Evolutionary conservation across 169 alveolate genomes (phyloP).

Genomic region (Theileria sp.): DNA sequence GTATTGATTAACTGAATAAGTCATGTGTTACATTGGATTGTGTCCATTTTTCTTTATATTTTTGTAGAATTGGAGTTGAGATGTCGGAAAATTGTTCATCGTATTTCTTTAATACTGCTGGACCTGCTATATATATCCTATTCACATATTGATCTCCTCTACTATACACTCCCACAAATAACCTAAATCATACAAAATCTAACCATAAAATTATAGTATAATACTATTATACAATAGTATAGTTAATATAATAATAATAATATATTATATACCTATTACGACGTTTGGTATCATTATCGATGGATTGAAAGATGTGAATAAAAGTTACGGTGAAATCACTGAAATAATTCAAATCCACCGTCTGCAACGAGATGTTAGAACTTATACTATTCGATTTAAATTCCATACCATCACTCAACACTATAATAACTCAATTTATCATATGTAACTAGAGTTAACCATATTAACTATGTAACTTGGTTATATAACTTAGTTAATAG

Average conservation of each 20-base stretch:
- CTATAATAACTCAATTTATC: slow-evolving; percentile 10
- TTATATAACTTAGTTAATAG: too few species aligned
- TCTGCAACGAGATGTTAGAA: slow-evolving; percentile 29
- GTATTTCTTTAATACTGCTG: slow-evolving; percentile 37
- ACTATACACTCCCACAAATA: slow-evolving; percentile 46
- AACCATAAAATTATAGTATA: neutral
- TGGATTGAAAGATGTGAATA: slow-evolving; percentile 60
- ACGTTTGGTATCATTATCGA: slow-evolving; percentile 43
- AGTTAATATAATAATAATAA: too few species aligned
- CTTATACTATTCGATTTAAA: slow-evolving; percentile 38
- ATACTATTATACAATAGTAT: too few species aligned
- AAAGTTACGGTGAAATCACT: slow-evolving; percentile 56
- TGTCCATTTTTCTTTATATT: slow-evolving; percentile 55
- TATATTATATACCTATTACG: slow-evolving; percentile 28
- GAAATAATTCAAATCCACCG: slow-evolving; percentile 56
- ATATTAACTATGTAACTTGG: neutral
- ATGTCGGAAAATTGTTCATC: slow-evolving; percentile 60
- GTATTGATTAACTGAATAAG: too few species aligned
- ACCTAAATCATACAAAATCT: neutral
- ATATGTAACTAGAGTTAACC: too few species aligned
- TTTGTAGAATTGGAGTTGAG: slow-evolving; percentile 54
- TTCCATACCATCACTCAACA: slow-evolving; percentile 16
- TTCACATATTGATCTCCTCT: slow-evolving; percentile 35
- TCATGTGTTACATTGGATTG: slow-evolving; percentile 22
- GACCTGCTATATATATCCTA: slow-evolving; percentile 53